Percentiles rank a stretch among this genome's conserved stretches.
Conservation (phyloP, 2,329 filamentous ascomycete genomes). For the Cercospora sojina region DNA sequence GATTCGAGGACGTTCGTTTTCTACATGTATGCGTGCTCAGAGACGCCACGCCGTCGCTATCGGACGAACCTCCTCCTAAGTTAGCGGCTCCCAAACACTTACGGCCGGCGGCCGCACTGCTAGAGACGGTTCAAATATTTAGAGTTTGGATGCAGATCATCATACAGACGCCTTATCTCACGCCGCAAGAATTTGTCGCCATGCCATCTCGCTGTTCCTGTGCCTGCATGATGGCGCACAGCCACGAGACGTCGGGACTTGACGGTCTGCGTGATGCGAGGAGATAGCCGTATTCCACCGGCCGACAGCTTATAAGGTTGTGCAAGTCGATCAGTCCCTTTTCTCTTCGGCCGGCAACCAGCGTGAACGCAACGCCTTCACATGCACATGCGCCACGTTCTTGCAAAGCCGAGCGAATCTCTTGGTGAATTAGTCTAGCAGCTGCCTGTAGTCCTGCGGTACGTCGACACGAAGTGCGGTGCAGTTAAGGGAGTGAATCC, state of each 20-base stretch:
- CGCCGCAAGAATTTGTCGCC: neutral
- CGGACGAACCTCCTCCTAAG: neutral
- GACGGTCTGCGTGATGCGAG: neutral
- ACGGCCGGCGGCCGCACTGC: neutral
- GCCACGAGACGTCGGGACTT: neutral
- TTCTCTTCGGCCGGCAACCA: neutral
- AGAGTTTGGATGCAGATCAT: neutral
- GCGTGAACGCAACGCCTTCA: neutral
- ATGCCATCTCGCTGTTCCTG: neutral
- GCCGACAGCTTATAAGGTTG: neutral
- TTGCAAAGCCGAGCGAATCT: neutral
- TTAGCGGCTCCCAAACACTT: neutral
- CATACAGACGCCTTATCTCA: neutral
- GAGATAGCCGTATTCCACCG: neutral
- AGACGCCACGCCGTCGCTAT: neutral
- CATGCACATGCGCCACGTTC: neutral
- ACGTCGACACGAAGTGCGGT: neutral
- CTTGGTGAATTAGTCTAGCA: neutral
- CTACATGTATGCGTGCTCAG: neutral
- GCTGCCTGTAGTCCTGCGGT: neutral
- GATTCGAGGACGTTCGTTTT: neutral
- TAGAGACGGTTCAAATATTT: neutral
- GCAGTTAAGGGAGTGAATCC: neutral
- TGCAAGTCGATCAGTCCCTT: neutral
- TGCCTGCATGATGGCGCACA: neutral